phyloP scores from a whole-genome alignment of 495 filamentous ascomycete species.

The Astrocystis sublimbata region DNA sequence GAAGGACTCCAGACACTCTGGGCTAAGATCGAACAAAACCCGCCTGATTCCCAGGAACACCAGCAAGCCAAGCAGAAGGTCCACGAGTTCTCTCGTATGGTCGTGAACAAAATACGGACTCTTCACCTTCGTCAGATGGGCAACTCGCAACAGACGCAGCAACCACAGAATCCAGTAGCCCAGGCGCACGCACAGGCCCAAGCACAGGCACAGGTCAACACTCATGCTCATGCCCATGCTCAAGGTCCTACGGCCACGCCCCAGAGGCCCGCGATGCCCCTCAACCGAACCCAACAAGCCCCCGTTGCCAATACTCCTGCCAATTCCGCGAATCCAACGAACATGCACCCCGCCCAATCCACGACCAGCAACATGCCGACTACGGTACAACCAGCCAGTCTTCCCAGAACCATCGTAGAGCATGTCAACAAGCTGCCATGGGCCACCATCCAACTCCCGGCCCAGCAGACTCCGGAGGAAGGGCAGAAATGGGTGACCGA shows the following conservation, averaged over 20 bases:
- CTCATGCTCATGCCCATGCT: not conserved
- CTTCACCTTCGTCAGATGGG: slow-evolving; percentile 23
- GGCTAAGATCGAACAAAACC: slow-evolving; percentile 59
- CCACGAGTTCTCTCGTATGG: slow-evolving; percentile 61
- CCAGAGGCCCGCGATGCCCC: slow-evolving; percentile 26
- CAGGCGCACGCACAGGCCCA: slow-evolving; percentile 22
- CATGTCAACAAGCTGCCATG: slow-evolving; percentile 42
- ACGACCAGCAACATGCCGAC: not conserved
- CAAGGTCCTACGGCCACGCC: slow-evolving; percentile 4
- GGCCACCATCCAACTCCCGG: slow-evolving; percentile 22
- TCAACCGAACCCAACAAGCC: slow-evolving; percentile 25
- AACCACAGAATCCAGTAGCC: slow-evolving; percentile 5
- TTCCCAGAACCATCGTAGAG: slow-evolving; percentile 36
- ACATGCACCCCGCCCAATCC: slow-evolving; percentile 10
- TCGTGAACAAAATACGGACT: slow-evolving; percentile 58
- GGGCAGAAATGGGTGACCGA: slow-evolving; percentile 35
- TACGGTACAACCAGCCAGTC: not conserved
- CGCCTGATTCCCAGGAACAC: slow-evolving; percentile 57
- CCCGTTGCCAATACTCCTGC: slow-evolving; percentile 17
- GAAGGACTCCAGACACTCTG: slow-evolving; percentile 62
- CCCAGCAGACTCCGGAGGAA: slow-evolving; percentile 24
- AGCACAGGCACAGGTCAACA: slow-evolving; percentile 19
- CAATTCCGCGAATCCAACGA: slow-evolving; percentile 16
- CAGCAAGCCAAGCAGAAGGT: slow-evolving; percentile 65
- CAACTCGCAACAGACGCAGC: slow-evolving; percentile 24